Evolutionary conservation across 495 filamentous ascomycete species (phyloP).

Genomic region (Penicillium lividum): DNA sequence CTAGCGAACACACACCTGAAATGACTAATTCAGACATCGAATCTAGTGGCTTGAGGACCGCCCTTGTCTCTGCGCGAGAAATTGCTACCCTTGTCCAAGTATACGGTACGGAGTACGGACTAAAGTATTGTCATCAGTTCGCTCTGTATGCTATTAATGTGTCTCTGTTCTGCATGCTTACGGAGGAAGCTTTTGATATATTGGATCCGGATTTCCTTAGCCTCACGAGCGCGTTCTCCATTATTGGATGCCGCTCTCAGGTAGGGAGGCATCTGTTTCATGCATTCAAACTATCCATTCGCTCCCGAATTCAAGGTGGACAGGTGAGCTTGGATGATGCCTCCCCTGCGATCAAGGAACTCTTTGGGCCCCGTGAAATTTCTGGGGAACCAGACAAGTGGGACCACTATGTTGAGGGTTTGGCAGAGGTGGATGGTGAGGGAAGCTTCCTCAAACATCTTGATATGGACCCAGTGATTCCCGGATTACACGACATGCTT

Average conservation of each 20-base stretch:
- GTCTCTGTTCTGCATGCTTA: conserved; percentile 31
- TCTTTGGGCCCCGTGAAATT: conserved; percentile 13
- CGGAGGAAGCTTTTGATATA: conserved; percentile 28
- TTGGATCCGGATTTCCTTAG: conserved; percentile 31
- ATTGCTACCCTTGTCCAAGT: conserved; percentile 3
- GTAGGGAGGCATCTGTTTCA: conserved; percentile 30
- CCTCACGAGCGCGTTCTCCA: conserved; percentile 28
- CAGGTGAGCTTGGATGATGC: no score
- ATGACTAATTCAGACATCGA: no score
- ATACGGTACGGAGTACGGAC: conserved; percentile 25
- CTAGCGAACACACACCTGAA: no score
- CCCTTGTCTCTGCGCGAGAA: no score
- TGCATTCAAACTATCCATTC: conserved; percentile 28
- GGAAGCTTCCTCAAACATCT: conserved; percentile 10
- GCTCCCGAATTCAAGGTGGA: no score
- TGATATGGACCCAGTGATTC: background rate
- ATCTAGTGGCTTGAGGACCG: no score
- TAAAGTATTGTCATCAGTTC: conserved; percentile 34
- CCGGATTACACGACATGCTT: background rate
- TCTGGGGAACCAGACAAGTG: conserved; percentile 12
- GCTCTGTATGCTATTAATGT: conserved; percentile 36
- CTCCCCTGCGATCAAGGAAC: conserved; percentile 15
- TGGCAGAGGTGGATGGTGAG: conserved; percentile 10
- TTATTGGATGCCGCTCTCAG: conserved; percentile 27
- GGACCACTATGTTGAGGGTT: conserved; percentile 13